A percentile compares a stretch with the other conserved stretches of the same genome.
These are phyloP conservation scores for Ilex asprella DNA, from an alignment of 257 asterid species.

Conservation along the genomic window DNA sequence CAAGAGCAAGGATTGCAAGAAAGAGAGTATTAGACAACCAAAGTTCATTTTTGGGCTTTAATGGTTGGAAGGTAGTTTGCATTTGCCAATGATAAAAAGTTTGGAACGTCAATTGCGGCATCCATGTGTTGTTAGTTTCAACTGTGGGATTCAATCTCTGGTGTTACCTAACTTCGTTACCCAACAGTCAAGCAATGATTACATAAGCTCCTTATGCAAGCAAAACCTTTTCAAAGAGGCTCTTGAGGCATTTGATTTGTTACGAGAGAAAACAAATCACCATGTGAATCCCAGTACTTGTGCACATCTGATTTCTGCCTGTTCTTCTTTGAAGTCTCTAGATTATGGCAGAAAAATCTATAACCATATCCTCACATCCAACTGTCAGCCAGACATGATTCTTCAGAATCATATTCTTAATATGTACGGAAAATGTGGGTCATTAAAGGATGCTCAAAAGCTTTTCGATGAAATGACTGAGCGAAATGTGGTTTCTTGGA, in stretches of 20 bases:
- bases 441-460: constrained; percentile 42
- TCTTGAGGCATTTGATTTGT: constrained; percentile 37
- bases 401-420: constrained; percentile 65
- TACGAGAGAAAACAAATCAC: constrained; percentile 26
- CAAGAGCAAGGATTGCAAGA: too few relatives aligned
- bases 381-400: constrained; percentile 42
- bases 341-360: constrained; percentile 47
- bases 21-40: too few relatives aligned
- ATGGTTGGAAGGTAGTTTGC: too few relatives aligned
- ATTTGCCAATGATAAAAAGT: too few relatives aligned
- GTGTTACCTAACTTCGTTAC: background rate
- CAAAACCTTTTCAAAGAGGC: constrained; percentile 48
- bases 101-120: too few relatives aligned
- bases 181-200: constrained; percentile 33
- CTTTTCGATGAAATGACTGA: constrained; percentile 57
- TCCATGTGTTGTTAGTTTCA: too few relatives aligned
- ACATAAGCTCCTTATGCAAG: constrained; percentile 48
- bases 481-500: constrained; percentile 70
- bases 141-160: too few relatives aligned
- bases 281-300: constrained; percentile 43
- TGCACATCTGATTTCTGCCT: constrained; percentile 42
- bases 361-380: constrained; percentile 34
- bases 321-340: constrained; percentile 48
- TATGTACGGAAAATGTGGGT: constrained; percentile 77
- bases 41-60: too few relatives aligned